These are phyloP conservation scores for Mortierella alpina DNA, from an alignment of 192 early-diverging fungal species.

Conservation along the genomic window DNA sequence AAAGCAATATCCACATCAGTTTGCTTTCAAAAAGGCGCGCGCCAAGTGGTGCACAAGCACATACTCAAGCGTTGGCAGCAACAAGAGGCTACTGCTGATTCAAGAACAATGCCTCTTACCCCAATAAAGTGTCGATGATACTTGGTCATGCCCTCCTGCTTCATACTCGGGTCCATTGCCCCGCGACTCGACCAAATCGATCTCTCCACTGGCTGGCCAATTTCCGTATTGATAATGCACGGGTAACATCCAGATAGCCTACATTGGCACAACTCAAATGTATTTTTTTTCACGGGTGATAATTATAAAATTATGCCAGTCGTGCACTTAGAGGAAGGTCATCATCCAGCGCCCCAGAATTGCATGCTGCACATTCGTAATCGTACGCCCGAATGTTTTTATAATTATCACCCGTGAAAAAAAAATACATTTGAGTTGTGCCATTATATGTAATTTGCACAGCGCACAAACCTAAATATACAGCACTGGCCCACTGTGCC, in stretches of 20 bases:
- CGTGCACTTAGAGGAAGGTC: no score
- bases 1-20: not conserved
- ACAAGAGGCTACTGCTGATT: not conserved
- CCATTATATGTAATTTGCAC: no score
- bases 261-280: no score
- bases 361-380: no score
- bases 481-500: no score
- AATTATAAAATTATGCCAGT: no score
- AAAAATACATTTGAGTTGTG: no score
- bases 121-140: constrained; percentile 71
- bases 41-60: not conserved
- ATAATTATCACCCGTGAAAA: no score
- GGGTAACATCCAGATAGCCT: constrained; percentile 73
- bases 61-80: not conserved
- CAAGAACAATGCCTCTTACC: constrained; percentile 28
- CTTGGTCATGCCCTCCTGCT: constrained; percentile 43
- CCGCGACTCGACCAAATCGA: constrained; percentile 67
- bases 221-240: constrained; percentile 63
- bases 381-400: no score
- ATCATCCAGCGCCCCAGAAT: no score
- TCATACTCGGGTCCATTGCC: constrained; percentile 62
- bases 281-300: no score
- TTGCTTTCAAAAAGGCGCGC: not conserved
- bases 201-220: constrained; percentile 75
- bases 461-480: no score